Evolutionary conservation across 805 yeast species (phyloP).

Genomic region (Yamadazyma phyllophila): DNA sequence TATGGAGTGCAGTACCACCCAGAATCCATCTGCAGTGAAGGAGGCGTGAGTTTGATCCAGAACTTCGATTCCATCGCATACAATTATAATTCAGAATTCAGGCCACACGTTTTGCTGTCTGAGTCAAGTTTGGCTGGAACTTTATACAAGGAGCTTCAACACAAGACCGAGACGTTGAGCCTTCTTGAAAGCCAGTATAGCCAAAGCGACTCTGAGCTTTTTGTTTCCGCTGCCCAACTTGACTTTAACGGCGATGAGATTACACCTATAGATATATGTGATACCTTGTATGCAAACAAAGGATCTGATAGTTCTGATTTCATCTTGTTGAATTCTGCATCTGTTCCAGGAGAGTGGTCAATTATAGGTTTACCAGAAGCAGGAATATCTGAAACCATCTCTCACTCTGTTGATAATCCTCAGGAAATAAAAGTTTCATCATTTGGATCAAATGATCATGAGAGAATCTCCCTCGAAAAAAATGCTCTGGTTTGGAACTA

Average conservation of each 20-base stretch:
- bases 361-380: constrained; percentile 69
- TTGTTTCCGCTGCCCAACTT: constrained; percentile 15
- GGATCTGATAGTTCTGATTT: constrained; percentile 40
- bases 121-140: not conserved
- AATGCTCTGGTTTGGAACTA: constrained; percentile 46
- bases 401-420: constrained; percentile 56
- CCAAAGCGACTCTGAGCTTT: not conserved
- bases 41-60: constrained; percentile 56
- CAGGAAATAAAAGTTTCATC: constrained; percentile 22
- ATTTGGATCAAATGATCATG: constrained; percentile 22
- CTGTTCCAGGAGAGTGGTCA: constrained; percentile 85
- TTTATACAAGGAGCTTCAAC: not conserved
- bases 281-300: constrained; percentile 26
- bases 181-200: constrained; percentile 5
- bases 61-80: constrained; percentile 61
- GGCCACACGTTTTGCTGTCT: constrained; percentile 11
- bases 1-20: constrained; percentile 98
- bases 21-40: constrained; percentile 81
- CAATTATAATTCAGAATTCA: constrained; percentile 24
- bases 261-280: constrained; percentile 52
- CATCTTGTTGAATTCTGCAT: constrained; percentile 70
- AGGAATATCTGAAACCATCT: constrained; percentile 45
- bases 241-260: constrained; percentile 15
- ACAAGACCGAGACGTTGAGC: constrained; percentile 8
- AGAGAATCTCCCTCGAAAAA: constrained; percentile 3